Conservation (phyloP, 2,329 filamentous ascomycete species). For the Alternaria sp. region DNA sequence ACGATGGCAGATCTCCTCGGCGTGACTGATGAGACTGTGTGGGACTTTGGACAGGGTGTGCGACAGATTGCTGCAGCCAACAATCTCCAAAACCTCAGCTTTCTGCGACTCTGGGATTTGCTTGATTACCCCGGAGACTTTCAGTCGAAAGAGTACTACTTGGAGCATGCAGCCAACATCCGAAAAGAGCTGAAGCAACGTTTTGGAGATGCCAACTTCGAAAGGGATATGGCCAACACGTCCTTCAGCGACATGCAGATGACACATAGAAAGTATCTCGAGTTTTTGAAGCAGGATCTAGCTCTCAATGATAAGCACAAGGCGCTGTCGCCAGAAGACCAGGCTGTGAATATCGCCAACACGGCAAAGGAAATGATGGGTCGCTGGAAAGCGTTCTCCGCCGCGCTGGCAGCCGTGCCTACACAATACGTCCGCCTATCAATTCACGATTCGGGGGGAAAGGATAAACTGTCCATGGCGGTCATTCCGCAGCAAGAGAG, state of each 20-base stretch:
- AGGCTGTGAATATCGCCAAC: constrained; percentile 31
- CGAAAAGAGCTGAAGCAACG: constrained; percentile 36
- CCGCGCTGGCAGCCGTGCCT: constrained; percentile 31
- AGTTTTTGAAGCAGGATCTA: constrained; percentile 39
- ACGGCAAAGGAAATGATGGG: constrained; percentile 47
- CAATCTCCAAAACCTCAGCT: constrained; percentile 31
- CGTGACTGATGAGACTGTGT: constrained; percentile 55
- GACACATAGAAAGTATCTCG: constrained; percentile 42
- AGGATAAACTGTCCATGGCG: constrained; percentile 44
- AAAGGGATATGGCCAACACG: constrained; percentile 44
- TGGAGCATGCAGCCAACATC: constrained; percentile 35
- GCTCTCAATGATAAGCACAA: constrained; percentile 28
- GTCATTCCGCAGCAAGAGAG: constrained; percentile 35
- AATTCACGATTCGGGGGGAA: constrained; percentile 44
- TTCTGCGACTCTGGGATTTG: constrained; percentile 32
- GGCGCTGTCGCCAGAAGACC: constrained; percentile 28
- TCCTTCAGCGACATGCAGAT: constrained; percentile 38
- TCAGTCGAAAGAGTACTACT: constrained; percentile 33
- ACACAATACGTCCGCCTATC: constrained; percentile 41
- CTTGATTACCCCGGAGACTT: constrained; percentile 29
- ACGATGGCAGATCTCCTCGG: constrained; percentile 51
- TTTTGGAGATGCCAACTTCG: constrained; percentile 37
- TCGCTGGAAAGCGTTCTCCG: constrained; percentile 40
- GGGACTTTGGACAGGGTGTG: constrained; percentile 47
- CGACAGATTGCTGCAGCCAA: constrained; percentile 28